A percentile compares a stretch with the other conserved stretches of the same genome.
These are phyloP conservation scores for Exsudoporus frostii DNA, from an alignment of 768 basidiomycete species.

Conservation along the genomic window DNA sequence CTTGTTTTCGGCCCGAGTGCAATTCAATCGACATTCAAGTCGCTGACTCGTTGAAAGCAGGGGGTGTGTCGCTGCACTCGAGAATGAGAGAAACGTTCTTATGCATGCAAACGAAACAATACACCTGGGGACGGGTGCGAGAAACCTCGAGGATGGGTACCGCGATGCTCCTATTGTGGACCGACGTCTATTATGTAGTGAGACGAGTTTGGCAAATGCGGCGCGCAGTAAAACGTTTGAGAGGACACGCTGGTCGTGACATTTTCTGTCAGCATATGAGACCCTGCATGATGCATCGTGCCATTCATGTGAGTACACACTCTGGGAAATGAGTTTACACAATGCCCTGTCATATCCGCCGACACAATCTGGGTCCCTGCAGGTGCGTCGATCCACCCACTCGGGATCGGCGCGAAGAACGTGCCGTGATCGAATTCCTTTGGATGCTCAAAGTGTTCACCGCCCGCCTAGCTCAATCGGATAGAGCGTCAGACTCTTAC, in stretches of 20 bases:
- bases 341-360: background rate
- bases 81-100: background rate
- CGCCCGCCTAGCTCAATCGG: slow-evolving; percentile 66
- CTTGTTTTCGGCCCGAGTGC: background rate
- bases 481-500: slow-evolving; percentile 70
- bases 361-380: background rate
- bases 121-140: background rate
- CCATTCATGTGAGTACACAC: background rate
- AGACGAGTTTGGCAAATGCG: background rate
- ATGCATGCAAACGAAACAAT: background rate
- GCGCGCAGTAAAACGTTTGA: background rate
- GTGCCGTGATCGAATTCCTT: too few species aligned
- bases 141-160: too few species aligned
- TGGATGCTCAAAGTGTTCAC: background rate
- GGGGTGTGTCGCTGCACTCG: background rate
- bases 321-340: background rate
- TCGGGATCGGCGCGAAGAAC: background rate
- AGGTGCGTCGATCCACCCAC: background rate
- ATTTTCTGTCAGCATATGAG: too few species aligned
- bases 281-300: too few species aligned
- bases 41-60: background rate
- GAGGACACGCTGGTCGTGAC: too few species aligned
- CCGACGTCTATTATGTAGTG: background rate
- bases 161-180: too few species aligned
- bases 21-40: background rate